Evolutionary conservation across 192 early-diverging fungal species (phyloP).

Genomic region (Coemansia aciculifera): DNA sequence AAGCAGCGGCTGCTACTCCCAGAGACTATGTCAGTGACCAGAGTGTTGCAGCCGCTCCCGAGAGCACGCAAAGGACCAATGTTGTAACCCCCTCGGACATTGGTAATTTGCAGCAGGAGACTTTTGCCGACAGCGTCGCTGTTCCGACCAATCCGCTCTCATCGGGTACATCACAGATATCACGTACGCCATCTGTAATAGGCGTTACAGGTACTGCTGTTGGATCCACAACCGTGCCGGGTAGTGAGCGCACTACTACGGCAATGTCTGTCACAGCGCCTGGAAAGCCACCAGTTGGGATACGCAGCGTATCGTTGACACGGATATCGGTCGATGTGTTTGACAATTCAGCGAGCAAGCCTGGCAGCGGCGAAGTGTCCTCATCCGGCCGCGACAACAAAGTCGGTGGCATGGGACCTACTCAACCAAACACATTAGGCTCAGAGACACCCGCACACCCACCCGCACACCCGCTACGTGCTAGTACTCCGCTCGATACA

Average conservation of each 20-base stretch:
- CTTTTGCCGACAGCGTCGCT: background rate
- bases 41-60: background rate
- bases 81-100: background rate
- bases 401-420: background rate
- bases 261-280: slow-evolving; percentile 2
- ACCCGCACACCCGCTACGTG: slow-evolving; percentile 16
- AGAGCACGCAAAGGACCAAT: background rate
- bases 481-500: slow-evolving; percentile 37
- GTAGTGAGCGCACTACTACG: background rate
- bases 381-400: slow-evolving; percentile 21
- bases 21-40: background rate
- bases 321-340: slow-evolving; percentile 23
- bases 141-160: background rate
- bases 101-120: background rate
- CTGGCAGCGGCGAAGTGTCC: slow-evolving; percentile 24
- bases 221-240: background rate
- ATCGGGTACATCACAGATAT: background rate
- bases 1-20: background rate
- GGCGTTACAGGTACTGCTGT: background rate
- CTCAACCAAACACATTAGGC: background rate
- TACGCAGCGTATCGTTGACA: slow-evolving; percentile 49
- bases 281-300: background rate
- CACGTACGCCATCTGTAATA: slow-evolving; percentile 1
- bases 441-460: background rate
- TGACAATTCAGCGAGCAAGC: slow-evolving; percentile 20